phyloP scores from a whole-genome alignment of 106 monocot genomes.

The Acorus calamus region DNA sequence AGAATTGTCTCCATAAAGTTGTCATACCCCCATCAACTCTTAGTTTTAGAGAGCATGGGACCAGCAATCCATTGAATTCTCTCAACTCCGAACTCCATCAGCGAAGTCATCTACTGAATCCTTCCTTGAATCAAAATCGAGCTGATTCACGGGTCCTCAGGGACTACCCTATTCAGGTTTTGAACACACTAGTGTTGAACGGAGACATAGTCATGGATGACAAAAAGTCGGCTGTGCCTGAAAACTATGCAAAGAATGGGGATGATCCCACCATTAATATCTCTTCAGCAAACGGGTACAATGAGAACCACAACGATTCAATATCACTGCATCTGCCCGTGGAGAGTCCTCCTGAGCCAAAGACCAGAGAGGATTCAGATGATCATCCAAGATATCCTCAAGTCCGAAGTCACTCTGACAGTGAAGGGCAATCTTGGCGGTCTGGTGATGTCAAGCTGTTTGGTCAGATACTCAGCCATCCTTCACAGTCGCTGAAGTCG shows the following conservation, averaged over 20 bases:
- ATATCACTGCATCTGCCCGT: conserved; percentile 2
- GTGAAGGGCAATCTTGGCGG: conserved; percentile 18
- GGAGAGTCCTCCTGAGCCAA: background rate
- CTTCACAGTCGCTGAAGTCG: conserved; percentile 18
- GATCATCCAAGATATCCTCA: conserved; percentile 8
- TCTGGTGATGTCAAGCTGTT: conserved; percentile 80
- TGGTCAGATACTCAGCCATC: conserved; percentile 67
- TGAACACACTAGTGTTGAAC: conserved; percentile 16
- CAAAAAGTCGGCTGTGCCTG: conserved; percentile 7
- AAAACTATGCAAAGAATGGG: conserved; percentile 6
- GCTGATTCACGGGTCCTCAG: conserved; percentile 17
- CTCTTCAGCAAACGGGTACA: conserved; percentile 4
- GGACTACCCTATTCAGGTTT: conserved; percentile 30
- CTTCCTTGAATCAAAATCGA: conserved; percentile 9
- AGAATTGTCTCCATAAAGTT: conserved; percentile 4
- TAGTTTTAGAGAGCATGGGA: conserved; percentile 21
- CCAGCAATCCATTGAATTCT: conserved; percentile 6
- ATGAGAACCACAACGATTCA: conserved; percentile 6
- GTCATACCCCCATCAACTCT: conserved; percentile 2
- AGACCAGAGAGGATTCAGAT: conserved; percentile 17
- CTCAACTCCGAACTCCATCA: conserved; percentile 11
- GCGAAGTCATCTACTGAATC: conserved; percentile 10
- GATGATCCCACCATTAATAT: conserved; percentile 10
- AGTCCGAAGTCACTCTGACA: conserved; percentile 7
- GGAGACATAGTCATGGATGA: conserved; percentile 1